Evolutionary conservation across 495 filamentous ascomycete genomes (phyloP), one percentile per base, ranked within the genome.

Genomic region (Penicillium paxilli): DNA sequence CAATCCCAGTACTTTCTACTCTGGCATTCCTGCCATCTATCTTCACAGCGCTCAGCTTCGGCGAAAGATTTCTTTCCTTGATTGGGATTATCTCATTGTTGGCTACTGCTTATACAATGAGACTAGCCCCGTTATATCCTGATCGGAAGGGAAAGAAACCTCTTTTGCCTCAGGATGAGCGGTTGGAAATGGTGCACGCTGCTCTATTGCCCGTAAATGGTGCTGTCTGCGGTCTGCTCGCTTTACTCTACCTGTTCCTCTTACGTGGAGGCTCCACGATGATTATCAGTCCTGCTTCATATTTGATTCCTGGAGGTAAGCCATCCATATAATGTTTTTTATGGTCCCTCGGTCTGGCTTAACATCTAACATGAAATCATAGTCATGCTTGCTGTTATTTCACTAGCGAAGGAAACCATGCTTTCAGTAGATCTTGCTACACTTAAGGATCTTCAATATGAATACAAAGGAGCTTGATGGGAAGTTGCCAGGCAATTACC

Each of bases 41-140:
- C 9, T 54, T 83, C 23, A 61, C 64, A 6, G 55, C 63, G 10
- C 49, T 44, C 7, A 52, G 50, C 17, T 22, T 58, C 28, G 30
- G 26, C 35, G 52, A 70, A 60, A 60, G 66, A 11, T 54, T 81
- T 19, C 66, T 85, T 41, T 68, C 81, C 30, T 49, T 89, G 1
- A 68, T 90, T 12, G 65, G 76, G 30, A 73, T 89, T 1, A 68
- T 81, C 16, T 89, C 85, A 4, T 71, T 91, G 32, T 52, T 78
- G 9, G 69, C 73, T 6, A 89, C 86, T 1, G 80, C 81, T 0
- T 89, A 75, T 52, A 71, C 63, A 11, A 77, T 80, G 63, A 65
- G 60, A 37, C 60, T 56, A 25, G 48, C 67, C 26, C 70, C 75
- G 22, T 55, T 66, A 12, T 60, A 62, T n/a, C 60, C 56, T 44